Conservation (phyloP, 2,329 filamentous ascomycete genomes). For the Cercospora berteroae region DNA sequence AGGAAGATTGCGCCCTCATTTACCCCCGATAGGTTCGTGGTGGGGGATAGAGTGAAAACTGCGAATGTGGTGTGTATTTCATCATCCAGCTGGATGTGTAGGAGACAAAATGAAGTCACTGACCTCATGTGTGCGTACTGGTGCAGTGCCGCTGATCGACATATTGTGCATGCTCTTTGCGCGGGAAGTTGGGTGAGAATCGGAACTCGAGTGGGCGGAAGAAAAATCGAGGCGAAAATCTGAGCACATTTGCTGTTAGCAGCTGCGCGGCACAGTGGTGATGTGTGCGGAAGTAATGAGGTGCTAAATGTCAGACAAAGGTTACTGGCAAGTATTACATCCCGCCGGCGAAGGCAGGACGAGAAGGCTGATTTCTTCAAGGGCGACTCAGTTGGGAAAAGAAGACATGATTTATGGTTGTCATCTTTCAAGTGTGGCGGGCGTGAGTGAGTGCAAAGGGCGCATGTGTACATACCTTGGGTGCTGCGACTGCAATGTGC, state of each 20-base stretch:
- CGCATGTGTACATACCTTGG: neutral
- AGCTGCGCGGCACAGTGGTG: constrained; percentile 3
- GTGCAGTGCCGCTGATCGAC: neutral
- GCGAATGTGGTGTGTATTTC: constrained; percentile 68
- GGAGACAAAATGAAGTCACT: neutral
- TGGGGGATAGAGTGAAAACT: constrained; percentile 71
- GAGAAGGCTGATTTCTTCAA: constrained; percentile 72
- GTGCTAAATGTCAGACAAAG: constrained; percentile 63
- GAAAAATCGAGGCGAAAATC: neutral
- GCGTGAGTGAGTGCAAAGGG: neutral
- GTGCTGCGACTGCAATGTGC: neutral
- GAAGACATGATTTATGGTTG: constrained; percentile 69
- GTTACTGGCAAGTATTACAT: constrained; percentile 90
- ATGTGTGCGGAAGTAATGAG: constrained; percentile 7
- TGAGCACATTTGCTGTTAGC: constrained; percentile 1
- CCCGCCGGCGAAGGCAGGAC: constrained; percentile 62
- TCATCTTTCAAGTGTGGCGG: constrained; percentile 61
- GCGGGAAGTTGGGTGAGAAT: neutral
- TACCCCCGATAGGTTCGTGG: constrained; percentile 42
- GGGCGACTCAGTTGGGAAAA: constrained; percentile 87
- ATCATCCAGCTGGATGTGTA: constrained; percentile 32
- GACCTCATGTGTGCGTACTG: neutral
- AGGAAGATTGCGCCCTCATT: constrained; percentile 43
- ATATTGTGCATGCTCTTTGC: neutral
- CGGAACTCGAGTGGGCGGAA: neutral